Evolutionary conservation across 1,139 yeast species (phyloP).

Genomic region (Zhuliangozyma blackwelliae): DNA sequence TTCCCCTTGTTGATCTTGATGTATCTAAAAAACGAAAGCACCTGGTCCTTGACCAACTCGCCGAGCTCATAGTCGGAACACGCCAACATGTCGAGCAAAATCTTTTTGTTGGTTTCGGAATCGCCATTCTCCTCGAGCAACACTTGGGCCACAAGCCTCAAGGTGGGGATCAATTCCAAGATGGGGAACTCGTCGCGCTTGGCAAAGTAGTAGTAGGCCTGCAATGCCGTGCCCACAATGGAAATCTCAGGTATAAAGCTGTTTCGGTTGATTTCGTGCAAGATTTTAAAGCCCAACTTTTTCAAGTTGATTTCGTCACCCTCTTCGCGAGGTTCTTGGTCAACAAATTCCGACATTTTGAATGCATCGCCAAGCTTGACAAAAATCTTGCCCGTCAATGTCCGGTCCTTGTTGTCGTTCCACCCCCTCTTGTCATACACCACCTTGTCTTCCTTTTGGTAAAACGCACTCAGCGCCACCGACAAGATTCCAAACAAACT

Average conservation of each 20-base stretch:
- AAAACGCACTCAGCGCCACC: constrained; percentile 31
- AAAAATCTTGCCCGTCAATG: constrained; percentile 37
- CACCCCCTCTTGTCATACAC: constrained; percentile 15
- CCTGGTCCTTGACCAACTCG: constrained; percentile 23
- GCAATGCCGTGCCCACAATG: constrained; percentile 37
- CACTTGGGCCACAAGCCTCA: constrained; percentile 20
- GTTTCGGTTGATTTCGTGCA: constrained; percentile 38
- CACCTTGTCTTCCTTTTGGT: constrained; percentile 9
- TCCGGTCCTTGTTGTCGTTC: constrained; percentile 24
- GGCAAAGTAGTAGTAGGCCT: constrained; percentile 28
- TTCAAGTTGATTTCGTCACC: constrained; percentile 29
- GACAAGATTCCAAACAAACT: constrained; percentile 33
- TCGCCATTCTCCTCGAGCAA: constrained; percentile 20
- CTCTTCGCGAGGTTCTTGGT: constrained; percentile 5
- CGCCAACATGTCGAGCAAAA: constrained; percentile 13
- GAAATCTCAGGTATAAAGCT: constrained; percentile 37
- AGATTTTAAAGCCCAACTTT: constrained; percentile 38
- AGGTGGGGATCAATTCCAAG: constrained; percentile 25
- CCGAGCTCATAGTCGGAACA: constrained; percentile 16
- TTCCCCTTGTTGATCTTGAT: constrained; percentile 28
- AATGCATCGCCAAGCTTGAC: constrained; percentile 36
- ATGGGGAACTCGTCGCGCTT: constrained; percentile 17
- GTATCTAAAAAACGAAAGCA: constrained; percentile 32
- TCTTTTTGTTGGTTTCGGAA: constrained; percentile 18
- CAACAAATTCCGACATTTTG: constrained; percentile 24